These are phyloP conservation scores for Aspergillus versicolor DNA, from an alignment of 2,329 filamentous ascomycete species.

Conservation along the genomic window DNA sequence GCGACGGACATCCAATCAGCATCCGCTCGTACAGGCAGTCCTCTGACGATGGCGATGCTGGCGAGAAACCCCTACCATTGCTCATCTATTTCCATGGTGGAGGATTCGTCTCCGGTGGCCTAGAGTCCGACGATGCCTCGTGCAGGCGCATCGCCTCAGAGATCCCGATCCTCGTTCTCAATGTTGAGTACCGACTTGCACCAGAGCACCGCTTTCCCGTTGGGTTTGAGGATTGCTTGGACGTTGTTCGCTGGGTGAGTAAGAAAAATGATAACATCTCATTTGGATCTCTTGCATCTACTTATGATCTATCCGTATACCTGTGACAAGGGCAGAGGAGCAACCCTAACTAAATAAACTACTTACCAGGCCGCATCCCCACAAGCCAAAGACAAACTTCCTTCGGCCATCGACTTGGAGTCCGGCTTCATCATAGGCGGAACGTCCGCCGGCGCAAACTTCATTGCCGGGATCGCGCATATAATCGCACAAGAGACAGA, in stretches of 20 bases:
- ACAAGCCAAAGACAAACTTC: slow-evolving; percentile 20
- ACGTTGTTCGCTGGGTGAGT: slow-evolving; percentile 45
- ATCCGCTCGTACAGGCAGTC: slow-evolving; percentile 14
- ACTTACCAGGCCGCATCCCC: slow-evolving; percentile 3
- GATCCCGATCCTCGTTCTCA: slow-evolving; percentile 45
- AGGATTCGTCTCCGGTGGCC: slow-evolving; percentile 46
- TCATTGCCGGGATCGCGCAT: slow-evolving; percentile 49
- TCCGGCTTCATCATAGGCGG: slow-evolving; percentile 53
- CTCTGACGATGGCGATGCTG: not conserved
- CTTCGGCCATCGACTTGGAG: slow-evolving; percentile 34
- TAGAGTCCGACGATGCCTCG: slow-evolving; percentile 44
- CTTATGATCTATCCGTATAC: not conserved
- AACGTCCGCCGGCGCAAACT: slow-evolving; percentile 53
- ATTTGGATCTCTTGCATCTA: not conserved
- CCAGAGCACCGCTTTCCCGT: slow-evolving; percentile 53
- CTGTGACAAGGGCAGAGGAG: not conserved
- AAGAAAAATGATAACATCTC: too few relatives aligned
- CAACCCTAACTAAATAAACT: not conserved
- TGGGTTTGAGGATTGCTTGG: slow-evolving; percentile 50
- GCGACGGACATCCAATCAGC: slow-evolving; percentile 12
- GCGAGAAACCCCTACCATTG: slow-evolving; percentile 8
- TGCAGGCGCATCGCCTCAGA: slow-evolving; percentile 41
- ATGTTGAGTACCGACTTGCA: slow-evolving; percentile 53
- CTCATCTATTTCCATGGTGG: slow-evolving; percentile 40
- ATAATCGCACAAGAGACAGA: slow-evolving; percentile 30